Evolutionary conservation across 139 green algal species (phyloP).

Genomic region (Deuterostichococcus epilithicus): DNA sequence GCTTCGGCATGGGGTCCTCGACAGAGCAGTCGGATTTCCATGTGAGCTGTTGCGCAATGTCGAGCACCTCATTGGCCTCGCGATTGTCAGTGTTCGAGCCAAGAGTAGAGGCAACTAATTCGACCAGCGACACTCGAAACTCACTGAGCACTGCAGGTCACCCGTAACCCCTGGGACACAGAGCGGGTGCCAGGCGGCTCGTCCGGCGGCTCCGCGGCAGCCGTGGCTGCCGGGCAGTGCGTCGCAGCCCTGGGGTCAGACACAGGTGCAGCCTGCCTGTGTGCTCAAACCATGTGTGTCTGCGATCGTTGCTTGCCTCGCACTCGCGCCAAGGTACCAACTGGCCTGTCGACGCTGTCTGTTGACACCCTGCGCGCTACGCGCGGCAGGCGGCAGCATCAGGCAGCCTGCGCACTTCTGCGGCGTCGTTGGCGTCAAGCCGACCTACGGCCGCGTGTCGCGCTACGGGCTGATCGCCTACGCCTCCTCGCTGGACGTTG

Average conservation of each 20-base stretch:
- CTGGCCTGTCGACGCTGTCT: background rate
- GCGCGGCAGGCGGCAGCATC: constrained; percentile 91
- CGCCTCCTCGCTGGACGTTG: constrained; percentile 84
- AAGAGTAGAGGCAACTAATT: no score
- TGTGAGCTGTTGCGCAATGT: no score
- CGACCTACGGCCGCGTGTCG: constrained; percentile 90
- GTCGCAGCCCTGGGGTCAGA: constrained; percentile 81
- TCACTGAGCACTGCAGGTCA: constrained; percentile 52
- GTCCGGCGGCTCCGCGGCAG: constrained; percentile 90
- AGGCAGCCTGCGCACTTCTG: constrained; percentile 94
- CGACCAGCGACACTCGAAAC: no score
- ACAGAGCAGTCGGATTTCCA: constrained; percentile 89
- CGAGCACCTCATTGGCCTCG: no score
- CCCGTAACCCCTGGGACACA: constrained; percentile 75
- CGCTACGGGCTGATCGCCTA: constrained; percentile 93
- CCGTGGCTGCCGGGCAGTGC: constrained; percentile 79
- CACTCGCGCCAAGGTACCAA: no score
- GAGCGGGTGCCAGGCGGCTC: constrained; percentile 87
- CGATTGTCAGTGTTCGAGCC: no score
- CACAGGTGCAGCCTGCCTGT: constrained; percentile 55
- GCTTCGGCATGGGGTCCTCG: constrained; percentile 96
- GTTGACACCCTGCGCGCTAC: background rate
- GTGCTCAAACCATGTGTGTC: no score
- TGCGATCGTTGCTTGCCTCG: no score
- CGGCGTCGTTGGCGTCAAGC: constrained; percentile 95